These are phyloP conservation scores for Diaporthe batatas DNA, from an alignment of 2,329 filamentous ascomycete genomes.

Conservation along the genomic window DNA sequence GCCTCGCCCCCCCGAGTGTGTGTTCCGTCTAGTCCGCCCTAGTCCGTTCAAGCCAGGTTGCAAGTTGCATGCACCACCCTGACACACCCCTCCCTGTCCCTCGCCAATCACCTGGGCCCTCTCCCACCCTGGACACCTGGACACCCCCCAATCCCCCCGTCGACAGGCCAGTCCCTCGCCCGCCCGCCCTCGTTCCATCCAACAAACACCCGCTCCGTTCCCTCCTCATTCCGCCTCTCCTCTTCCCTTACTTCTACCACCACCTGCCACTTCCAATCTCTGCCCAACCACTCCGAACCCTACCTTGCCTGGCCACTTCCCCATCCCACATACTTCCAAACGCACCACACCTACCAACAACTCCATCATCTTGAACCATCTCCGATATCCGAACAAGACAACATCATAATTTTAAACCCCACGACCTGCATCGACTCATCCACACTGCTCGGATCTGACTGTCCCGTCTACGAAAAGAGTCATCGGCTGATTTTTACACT, in stretches of 20 bases:
- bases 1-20: slow-evolving; percentile 19
- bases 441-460: neutral
- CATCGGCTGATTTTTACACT: slow-evolving; percentile 33
- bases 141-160: slow-evolving; percentile 22
- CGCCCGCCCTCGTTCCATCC: slow-evolving; percentile 31
- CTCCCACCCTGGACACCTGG: slow-evolving; percentile 24
- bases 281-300: slow-evolving; percentile 39
- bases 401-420: slow-evolving; percentile 6
- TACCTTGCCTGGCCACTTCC: slow-evolving; percentile 35
- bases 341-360: slow-evolving; percentile 1
- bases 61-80: slow-evolving; percentile 35
- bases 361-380: neutral
- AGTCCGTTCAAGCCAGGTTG: slow-evolving; percentile 26
- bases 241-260: slow-evolving; percentile 40
- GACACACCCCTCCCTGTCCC: slow-evolving; percentile 3
- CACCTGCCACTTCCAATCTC: slow-evolving; percentile 32
- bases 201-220: slow-evolving; percentile 38
- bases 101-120: slow-evolving; percentile 25
- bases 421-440: too few species aligned
- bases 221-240: slow-evolving; percentile 34
- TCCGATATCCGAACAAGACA: slow-evolving; percentile 6
- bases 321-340: slow-evolving; percentile 27
- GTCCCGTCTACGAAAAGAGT: slow-evolving; percentile 1
- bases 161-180: slow-evolving; percentile 36
- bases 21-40: slow-evolving; percentile 24